Evolutionary conservation across 1,284 basidiomycete species (phyloP).

Genomic region (Ceratobasidium sp.): DNA sequence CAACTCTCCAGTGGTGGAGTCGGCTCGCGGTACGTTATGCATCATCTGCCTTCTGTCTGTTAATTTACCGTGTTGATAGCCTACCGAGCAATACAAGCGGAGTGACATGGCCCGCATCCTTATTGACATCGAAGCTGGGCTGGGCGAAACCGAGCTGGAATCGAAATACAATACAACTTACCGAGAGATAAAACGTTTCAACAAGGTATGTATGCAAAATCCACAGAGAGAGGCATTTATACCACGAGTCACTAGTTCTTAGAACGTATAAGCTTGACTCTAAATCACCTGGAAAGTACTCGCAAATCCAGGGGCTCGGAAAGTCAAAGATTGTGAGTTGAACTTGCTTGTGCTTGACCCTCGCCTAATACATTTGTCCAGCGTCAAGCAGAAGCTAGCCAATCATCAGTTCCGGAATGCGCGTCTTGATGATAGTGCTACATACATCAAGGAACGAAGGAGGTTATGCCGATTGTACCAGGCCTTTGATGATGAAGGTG

Average conservation of each 20-base stretch:
- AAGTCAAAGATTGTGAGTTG: slow-evolving; percentile 28
- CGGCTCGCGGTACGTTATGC: neutral
- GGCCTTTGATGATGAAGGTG: slow-evolving; percentile 12
- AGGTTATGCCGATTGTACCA: neutral
- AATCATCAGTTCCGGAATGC: neutral
- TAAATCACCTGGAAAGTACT: neutral
- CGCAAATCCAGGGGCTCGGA: slow-evolving; percentile 12
- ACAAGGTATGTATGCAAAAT: neutral
- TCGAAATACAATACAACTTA: slow-evolving; percentile 24
- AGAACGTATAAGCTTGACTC: neutral
- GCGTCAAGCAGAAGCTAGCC: slow-evolving; percentile 7
- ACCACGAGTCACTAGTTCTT: slow-evolving; percentile 11
- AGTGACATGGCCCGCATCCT: neutral
- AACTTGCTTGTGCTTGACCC: neutral
- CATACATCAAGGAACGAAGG: slow-evolving; percentile 21
- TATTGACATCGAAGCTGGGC: slow-evolving; percentile 25
- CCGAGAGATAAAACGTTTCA: slow-evolving; percentile 8
- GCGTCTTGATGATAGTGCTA: slow-evolving; percentile 6
- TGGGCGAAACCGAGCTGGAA: slow-evolving; percentile 24
- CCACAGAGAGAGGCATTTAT: neutral
- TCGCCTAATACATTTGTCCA: slow-evolving; percentile 8
- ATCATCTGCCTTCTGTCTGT: neutral
- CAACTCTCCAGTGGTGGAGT: neutral
- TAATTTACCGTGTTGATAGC: neutral
- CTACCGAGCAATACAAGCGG: neutral